Evolutionary conservation across 176 grass and related monocot species (phyloP), one percentile per base, ranked within the genome.

Genomic region (Chloris gayana): DNA sequence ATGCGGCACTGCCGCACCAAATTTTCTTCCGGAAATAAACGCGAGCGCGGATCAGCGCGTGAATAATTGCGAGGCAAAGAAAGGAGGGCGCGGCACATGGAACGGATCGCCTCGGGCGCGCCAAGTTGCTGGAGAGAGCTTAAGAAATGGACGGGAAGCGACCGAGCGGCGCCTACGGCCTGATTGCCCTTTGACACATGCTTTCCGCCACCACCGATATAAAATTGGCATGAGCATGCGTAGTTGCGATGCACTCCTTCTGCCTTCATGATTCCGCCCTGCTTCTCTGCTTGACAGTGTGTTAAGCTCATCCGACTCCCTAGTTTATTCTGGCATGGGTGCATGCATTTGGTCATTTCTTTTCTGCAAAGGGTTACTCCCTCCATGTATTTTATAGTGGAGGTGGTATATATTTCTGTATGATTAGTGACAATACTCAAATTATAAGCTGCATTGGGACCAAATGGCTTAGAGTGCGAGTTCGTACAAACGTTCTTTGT

Each of bases 141-240:
- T 47, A 57, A 49, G 18, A 77, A 87, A 88, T 76, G 64, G 18
- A 17, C 25, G 70, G 77, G 61, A 25, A 80, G 73, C 62, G 76
- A 64, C 76, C 70, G 54, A 54, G 64, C 87, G 83, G 87, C 78
- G 59, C 87, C 78, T 73, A 73, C 86, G 67, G 60, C 78, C 74
- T 57, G 83, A 82, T 86, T 89, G 83, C 88, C 85, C 85, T 85
- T 86, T 69, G 83, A 86, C 88, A 49, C 83, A 82, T 89, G 88
- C 78, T 89, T 77, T 78, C 59, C 67, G 12, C 50, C 50, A 41
- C 1, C 29, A 44, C 0, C 38, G 21, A 27, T 78, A 87, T 32
- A 67, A 34, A 59, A 54, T 29, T 1, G 19, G 2, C 46, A 32
- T 21, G 0, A 21, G 69, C 79, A 26, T 77, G 47, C n/a, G 27